These are phyloP conservation scores for Colletotrichum lentis DNA, from an alignment of 2,329 filamentous ascomycete species.

Conservation along the genomic window DNA sequence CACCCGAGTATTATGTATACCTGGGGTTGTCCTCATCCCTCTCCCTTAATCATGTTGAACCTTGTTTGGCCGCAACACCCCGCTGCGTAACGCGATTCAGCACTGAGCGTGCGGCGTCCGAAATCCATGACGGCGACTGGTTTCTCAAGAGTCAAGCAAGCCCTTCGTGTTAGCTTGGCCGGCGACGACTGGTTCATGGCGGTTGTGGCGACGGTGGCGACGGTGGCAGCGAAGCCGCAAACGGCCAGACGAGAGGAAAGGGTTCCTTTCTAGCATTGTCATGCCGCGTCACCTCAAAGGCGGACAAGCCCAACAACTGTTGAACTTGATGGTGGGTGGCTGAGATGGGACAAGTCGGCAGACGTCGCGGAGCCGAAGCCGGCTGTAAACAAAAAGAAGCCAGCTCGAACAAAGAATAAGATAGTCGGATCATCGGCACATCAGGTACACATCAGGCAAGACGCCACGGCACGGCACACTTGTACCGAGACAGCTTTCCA, in stretches of 20 bases:
- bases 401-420: slow-evolving; percentile 1
- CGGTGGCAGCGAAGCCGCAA: slow-evolving; percentile 9
- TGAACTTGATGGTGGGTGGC: too few species aligned
- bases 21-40: too few species aligned
- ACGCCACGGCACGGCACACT: not conserved
- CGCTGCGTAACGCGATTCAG: not conserved
- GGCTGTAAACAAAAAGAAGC: not conserved
- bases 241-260: not conserved
- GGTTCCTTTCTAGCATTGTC: not conserved
- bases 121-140: not conserved
- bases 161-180: not conserved
- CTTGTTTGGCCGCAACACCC: too few species aligned
- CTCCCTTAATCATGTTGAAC: too few species aligned
- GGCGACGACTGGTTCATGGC: not conserved
- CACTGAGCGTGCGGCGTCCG: not conserved
- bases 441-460: not conserved
- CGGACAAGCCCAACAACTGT: not conserved
- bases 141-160: not conserved
- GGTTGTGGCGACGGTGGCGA: slow-evolving; percentile 3
- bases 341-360: not conserved
- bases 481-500: not conserved
- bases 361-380: slow-evolving; percentile 7
- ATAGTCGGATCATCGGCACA: slow-evolving; percentile 10
- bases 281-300: not conserved
- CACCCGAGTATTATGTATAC: too few species aligned